Base-by-base conservation (phyloP, 331 rosid species). In the Spiraea crenata region DNA sequence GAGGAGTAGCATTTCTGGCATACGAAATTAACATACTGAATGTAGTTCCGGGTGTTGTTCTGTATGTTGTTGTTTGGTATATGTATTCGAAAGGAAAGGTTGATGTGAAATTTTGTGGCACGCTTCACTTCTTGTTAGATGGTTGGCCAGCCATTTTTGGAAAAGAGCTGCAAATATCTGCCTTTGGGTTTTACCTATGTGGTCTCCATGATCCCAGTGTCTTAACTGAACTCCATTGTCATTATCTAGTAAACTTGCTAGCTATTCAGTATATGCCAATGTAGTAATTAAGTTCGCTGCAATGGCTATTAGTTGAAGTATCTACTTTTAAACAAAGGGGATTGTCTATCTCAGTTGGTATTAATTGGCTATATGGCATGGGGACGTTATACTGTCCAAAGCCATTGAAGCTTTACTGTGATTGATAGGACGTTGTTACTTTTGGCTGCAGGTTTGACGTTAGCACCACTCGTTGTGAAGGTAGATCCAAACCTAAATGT, bases 401-500 rank as follows among this genome's bases (percentile, higher is more conserved):
- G 42, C 40, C 47, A 67, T 0, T 49, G 19, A 51, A 59, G 75
- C 58, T 48, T 49, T 16, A 56, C 57, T 47, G 1, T 16, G 0
- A 35, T 55, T 61, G 62, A 80, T 31, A 60, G 15, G 11, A 7
- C 4, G 2, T 8, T 34, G 67, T 61, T 70, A 7, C 70, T 67
- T 79, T 75, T 77, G 40, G 9, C 9, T 79, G 72, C 96, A 95
- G 99, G 96, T 70, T 87, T 95, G 81, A 71, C 98, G 17, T 71
- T 95, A 77, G 99, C 99, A 54, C 99, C 99, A 3, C 98, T 95
- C 77, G 85, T 87, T 81, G 80, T 86, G 85, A 95, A 84, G 74
- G 93, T 95, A 74, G 84, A 95, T 84, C 93, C 99, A 51, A 95
- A 95, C 79, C 65, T 91, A 76, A 95, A 95, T 79, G 99, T 95